Conservation (phyloP, 208 protist species). For the Vickermania spadyakhi region DNA sequence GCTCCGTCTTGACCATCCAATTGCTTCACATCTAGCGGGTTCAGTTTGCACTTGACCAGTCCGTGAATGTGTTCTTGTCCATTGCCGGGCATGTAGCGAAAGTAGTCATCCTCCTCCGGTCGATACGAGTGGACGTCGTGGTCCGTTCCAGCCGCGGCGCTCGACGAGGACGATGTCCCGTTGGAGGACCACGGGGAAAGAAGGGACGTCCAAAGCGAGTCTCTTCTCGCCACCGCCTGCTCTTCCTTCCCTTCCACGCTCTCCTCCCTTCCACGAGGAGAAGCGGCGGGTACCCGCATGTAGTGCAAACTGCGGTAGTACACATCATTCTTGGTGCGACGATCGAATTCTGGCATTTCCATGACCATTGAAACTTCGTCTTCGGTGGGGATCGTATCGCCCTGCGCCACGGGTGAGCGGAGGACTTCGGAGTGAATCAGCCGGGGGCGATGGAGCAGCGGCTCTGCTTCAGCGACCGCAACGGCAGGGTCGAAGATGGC, state of each 20-base stretch:
- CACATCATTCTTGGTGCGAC: slow-evolving; percentile 50
- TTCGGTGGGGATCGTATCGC: not conserved
- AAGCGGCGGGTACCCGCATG: slow-evolving; percentile 10
- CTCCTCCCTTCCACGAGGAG: not conserved
- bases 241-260: not conserved
- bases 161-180: not conserved
- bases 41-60: slow-evolving; percentile 68
- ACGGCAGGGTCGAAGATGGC: slow-evolving; percentile 14
- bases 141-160: no score
- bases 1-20: no score
- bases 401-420: not conserved
- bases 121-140: no score
- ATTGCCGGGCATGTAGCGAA: slow-evolving; percentile 55
- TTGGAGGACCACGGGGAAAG: not conserved
- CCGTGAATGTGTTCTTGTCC: slow-evolving; percentile 68
- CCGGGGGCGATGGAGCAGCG: slow-evolving; percentile 56
- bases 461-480: slow-evolving; percentile 28
- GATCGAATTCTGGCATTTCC: slow-evolving; percentile 77
- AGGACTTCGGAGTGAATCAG: slow-evolving; percentile 58
- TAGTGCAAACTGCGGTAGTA: slow-evolving; percentile 87
- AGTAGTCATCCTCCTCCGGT: slow-evolving; percentile 38
- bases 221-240: not conserved
- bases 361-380: slow-evolving; percentile 55
- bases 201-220: not conserved
- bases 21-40: not conserved